These are phyloP conservation scores for Agaricus bisporus DNA, from an alignment of 768 basidiomycete species.

Conservation along the genomic window DNA sequence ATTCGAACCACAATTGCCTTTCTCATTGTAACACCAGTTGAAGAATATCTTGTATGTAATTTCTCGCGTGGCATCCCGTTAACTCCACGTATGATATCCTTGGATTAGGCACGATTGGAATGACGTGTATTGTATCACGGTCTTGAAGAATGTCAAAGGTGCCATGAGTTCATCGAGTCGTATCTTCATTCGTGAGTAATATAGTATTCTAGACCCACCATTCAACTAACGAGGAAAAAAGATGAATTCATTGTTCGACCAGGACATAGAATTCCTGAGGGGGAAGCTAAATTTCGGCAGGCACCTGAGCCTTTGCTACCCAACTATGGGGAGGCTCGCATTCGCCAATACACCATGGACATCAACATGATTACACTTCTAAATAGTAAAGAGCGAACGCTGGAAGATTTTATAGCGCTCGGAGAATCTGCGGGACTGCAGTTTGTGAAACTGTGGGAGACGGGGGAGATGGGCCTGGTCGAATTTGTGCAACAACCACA, in stretches of 20 bases:
- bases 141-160: too few relatives aligned
- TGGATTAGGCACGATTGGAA: too few relatives aligned
- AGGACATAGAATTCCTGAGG: slow-evolving; percentile 12
- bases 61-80: neutral
- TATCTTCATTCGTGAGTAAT: too few relatives aligned
- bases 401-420: slow-evolving; percentile 32
- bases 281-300: slow-evolving; percentile 4
- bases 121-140: too few relatives aligned
- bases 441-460: slow-evolving; percentile 27
- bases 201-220: too few relatives aligned
- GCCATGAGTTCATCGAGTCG: neutral
- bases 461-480: slow-evolving; percentile 22
- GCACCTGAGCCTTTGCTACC: slow-evolving; percentile 42
- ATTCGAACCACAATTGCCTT: neutral
- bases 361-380: slow-evolving; percentile 36
- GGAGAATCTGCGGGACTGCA: slow-evolving; percentile 23
- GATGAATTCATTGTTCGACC: slow-evolving; percentile 32
- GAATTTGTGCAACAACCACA: slow-evolving; percentile 16
- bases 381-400: slow-evolving; percentile 37
- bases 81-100: too few relatives aligned
- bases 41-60: neutral
- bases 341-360: slow-evolving; percentile 36
- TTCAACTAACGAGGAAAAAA: slow-evolving; percentile 7
- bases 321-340: slow-evolving; percentile 38
- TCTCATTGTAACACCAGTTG: neutral